Conservation (phyloP, 169 alveolate species). For the Amoebophrya sp. region DNA sequence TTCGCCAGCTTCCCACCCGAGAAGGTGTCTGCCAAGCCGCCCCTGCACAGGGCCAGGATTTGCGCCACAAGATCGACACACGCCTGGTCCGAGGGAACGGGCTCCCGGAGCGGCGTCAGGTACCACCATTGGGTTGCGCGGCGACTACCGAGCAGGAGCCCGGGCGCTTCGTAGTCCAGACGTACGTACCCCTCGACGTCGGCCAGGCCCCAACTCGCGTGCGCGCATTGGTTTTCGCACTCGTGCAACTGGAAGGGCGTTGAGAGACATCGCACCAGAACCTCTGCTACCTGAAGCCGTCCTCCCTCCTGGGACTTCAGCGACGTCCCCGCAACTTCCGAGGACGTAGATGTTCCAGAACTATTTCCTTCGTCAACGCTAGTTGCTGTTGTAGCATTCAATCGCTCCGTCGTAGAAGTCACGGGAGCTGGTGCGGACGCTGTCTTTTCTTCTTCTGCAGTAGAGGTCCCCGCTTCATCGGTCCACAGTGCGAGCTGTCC, state of each 20-base stretch:
- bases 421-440: too few relatives aligned
- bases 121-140: neutral
- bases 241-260: neutral
- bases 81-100: neutral
- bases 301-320: too few relatives aligned
- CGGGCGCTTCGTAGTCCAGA: neutral
- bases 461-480: too few relatives aligned
- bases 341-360: too few relatives aligned
- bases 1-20: too few relatives aligned
- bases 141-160: neutral
- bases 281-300: neutral
- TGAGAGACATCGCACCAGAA: neutral
- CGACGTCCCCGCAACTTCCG: too few relatives aligned
- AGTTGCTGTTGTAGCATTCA: too few relatives aligned
- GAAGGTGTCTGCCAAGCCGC: neutral
- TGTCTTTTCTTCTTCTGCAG: too few relatives aligned
- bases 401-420: too few relatives aligned
- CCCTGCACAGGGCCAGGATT: neutral
- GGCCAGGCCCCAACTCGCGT: neutral
- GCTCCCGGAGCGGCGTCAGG: neutral
- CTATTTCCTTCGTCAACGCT: too few relatives aligned
- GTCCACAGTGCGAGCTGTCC: too few relatives aligned
- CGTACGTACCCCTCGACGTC: neutral
- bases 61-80: neutral
- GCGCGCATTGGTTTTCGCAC: neutral